Conservation (phyloP, 495 filamentous ascomycete species). For the Penicillium macrosclerotiorum region DNA sequence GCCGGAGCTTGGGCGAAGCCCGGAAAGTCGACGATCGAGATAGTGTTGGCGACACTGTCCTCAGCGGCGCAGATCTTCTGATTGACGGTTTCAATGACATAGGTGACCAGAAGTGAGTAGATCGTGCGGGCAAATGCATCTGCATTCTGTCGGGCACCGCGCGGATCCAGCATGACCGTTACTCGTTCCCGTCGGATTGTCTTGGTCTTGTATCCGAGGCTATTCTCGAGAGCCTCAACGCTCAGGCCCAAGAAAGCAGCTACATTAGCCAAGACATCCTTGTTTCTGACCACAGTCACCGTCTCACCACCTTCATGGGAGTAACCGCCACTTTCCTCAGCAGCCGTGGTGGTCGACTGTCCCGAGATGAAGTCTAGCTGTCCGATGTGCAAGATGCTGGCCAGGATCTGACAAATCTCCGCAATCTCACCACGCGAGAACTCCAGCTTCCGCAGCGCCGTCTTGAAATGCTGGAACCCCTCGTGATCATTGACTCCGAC, state of each 20-base stretch:
- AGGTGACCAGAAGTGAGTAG: slow-evolving; percentile 93
- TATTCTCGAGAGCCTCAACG: slow-evolving; percentile 75
- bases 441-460: slow-evolving; percentile 86
- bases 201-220: slow-evolving; percentile 91
- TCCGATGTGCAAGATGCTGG: slow-evolving; percentile 89
- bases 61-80: slow-evolving; percentile 84
- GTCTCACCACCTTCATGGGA: slow-evolving; percentile 90
- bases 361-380: slow-evolving; percentile 87
- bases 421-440: slow-evolving; percentile 92
- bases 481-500: slow-evolving; percentile 94
- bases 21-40: slow-evolving; percentile 94
- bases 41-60: slow-evolving; percentile 84
- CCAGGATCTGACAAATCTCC: slow-evolving; percentile 91
- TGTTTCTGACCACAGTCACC: slow-evolving; percentile 85
- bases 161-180: slow-evolving; percentile 94
- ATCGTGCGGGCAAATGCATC: slow-evolving; percentile 91
- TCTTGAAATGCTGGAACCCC: slow-evolving; percentile 97
- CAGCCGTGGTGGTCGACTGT: slow-evolving; percentile 71
- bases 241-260: slow-evolving; percentile 89
- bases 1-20: slow-evolving; percentile 82
- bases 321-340: slow-evolving; percentile 92
- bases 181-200: slow-evolving; percentile 92
- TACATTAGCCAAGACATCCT: slow-evolving; percentile 79
- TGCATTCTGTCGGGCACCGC: slow-evolving; percentile 83
- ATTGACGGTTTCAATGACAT: slow-evolving; percentile 89